These are phyloP conservation scores for Colletotrichum cordylinicola DNA, from an alignment of 2,329 filamentous ascomycete species.

Conservation along the genomic window DNA sequence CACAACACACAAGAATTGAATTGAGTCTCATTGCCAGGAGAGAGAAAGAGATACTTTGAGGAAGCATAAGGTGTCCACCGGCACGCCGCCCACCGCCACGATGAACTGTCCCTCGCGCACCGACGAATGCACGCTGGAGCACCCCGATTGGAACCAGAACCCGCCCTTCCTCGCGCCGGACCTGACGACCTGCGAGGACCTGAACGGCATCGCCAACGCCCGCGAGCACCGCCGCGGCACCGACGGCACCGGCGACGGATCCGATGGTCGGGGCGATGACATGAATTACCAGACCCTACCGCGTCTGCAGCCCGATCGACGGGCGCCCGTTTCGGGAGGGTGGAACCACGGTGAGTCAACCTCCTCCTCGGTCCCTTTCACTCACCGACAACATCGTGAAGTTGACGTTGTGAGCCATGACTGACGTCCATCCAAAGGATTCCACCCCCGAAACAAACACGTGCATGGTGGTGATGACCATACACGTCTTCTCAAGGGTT, in stretches of 20 bases:
- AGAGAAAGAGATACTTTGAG: background rate
- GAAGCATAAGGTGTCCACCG: background rate
- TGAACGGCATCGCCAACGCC: slow-evolving; percentile 60
- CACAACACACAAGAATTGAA: background rate
- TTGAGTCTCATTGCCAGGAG: background rate
- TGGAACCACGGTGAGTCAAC: slow-evolving; percentile 12
- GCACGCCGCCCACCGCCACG: background rate
- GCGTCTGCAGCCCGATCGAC: slow-evolving; percentile 15
- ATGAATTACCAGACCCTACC: slow-evolving; percentile 23
- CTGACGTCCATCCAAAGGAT: background rate
- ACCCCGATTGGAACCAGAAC: slow-evolving; percentile 60
- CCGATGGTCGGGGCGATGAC: slow-evolving; percentile 13
- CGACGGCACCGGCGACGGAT: slow-evolving; percentile 34
- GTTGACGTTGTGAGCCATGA: background rate
- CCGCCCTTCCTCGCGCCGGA: slow-evolving; percentile 53
- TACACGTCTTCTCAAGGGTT: slow-evolving; percentile 32
- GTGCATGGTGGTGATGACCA: slow-evolving; percentile 47
- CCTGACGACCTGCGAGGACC: slow-evolving; percentile 59
- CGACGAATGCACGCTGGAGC: slow-evolving; percentile 52
- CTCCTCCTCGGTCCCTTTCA: background rate
- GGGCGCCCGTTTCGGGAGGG: slow-evolving; percentile 20
- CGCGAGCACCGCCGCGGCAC: slow-evolving; percentile 46
- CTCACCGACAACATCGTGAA: background rate
- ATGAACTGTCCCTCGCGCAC: slow-evolving; percentile 64
- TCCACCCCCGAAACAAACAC: slow-evolving; percentile 22